Conservation (phyloP, 2,329 filamentous ascomycete species). For the Fusarium pilosicola region DNA sequence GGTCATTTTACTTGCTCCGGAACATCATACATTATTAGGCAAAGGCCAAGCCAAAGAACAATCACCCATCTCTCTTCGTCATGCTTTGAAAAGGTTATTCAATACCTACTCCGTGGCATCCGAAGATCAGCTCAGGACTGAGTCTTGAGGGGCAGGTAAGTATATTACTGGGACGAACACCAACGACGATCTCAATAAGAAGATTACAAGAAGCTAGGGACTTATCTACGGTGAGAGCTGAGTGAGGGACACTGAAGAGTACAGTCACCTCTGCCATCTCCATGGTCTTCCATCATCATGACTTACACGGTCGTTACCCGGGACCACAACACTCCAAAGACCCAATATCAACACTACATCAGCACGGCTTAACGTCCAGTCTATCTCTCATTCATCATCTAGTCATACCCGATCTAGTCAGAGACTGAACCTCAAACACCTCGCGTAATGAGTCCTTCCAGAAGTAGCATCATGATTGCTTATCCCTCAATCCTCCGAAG, state of each 20-base stretch:
- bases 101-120: background rate
- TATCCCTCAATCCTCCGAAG: background rate
- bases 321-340: background rate
- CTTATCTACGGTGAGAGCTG: background rate
- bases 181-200: background rate
- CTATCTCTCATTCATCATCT: background rate
- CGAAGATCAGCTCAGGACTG: background rate
- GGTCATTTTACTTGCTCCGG: background rate
- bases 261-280: background rate
- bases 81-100: background rate
- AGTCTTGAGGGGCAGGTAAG: background rate
- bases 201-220: background rate
- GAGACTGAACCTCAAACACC: background rate
- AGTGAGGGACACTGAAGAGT: background rate
- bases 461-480: background rate
- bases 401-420: background rate
- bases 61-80: background rate
- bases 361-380: background rate
- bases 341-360: background rate
- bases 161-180: background rate
- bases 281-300: background rate
- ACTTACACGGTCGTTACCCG: background rate
- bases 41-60: too few species aligned
- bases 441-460: background rate
- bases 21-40: too few species aligned